Base-by-base conservation (phyloP, 1,284 basidiomycete genomes). In the Cutaneotrichosporon sp. region DNA sequence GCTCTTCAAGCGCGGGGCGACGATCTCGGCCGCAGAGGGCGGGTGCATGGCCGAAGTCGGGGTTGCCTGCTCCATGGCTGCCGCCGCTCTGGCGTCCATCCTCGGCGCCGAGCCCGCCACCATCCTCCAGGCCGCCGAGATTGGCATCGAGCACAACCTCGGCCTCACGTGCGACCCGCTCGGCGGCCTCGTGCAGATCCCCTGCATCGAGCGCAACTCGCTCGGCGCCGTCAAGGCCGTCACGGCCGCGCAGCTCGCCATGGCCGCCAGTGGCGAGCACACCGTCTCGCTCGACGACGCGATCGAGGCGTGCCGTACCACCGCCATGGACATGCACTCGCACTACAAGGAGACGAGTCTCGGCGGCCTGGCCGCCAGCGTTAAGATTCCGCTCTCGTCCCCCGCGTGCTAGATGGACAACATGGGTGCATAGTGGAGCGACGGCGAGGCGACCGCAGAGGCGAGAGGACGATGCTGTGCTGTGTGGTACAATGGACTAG, bases 1-100 rank as follows among this genome's bases (percentile, higher is more conserved):
- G 95, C 82, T 98, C 20, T 97, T 95, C 83, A 98, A 98, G 77
- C 86, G 95, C 58, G 95, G 95, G 24, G 95, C 93, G 59, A 97
- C 95, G 1, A 97, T 98, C 55, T 91, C 89, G 47, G 95, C 95
- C 10, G 95, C 95, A 0, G 95, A 98, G 78, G 93, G 92, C 45
- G 92, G 81, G 14, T 82, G 81, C 63, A 82, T 82, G 81, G 81
- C 76, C 10, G 79, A 80, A 61, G 80, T 82, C 20, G 81, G 81
- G 6, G 77, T 79, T 11, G 77, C 77, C 2, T 72, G 72, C 54
- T 70, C 69, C 10, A 79, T 79, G 77, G 72, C 74, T 13, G 89
- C 89, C 50, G 94, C 89, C 27, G 95, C 91, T 0, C 95, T 97
- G 72, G 90, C 92, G 9, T 94, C 95, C 1, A 95, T 92, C 64